Base-by-base conservation (phyloP, 1,284 basidiomycete species). In the Trametes pubescens region DNA sequence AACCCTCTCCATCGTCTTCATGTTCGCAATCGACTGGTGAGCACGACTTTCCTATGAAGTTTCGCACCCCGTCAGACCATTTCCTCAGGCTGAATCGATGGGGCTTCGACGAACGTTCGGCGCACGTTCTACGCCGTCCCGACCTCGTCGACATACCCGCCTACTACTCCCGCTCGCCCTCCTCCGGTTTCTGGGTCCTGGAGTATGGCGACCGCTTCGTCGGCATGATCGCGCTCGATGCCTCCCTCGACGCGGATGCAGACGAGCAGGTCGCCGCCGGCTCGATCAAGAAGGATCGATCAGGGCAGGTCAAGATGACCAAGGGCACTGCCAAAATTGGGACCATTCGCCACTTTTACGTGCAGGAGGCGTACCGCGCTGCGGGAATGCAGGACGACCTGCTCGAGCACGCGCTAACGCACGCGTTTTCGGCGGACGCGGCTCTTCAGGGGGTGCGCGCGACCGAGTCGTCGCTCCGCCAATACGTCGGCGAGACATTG, bases 341-440 rank as follows among this genome's bases (percentile, higher is more conserved):
- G 10, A 80, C 83, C n/a, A 88, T 95, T 65, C 86, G 92, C 32
- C 93, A 94, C 74, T 87, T 94, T 73, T 89, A 86, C 69, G 84
- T 93, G 44, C 88, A 92, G 56, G 86, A 88, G 61, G 81, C 79
- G 7, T 92, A 86, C 72, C 83, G 91, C 48, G 69, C 69, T 7
- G 77, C 83, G 14, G 80, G 80, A 6, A 81, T 91, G 44, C 90
- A 91, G 69, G 79, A 85, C 16, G 92, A 94, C 73, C 76, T 95
- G 26, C 76, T 94, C 14, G 71, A 79, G 22, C 80, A 86, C 68
- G 90, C 88, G 0, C 74, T 89, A 14, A 76, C 81, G 46, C 80
- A 83, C 64, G 85, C 86, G 9, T 93, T 94, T 72, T 73, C 77
- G 11, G 70, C 75, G 7, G 75, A 81, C 57, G 60, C 72, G 11